Base-by-base conservation (phyloP, 208 protist species). In the Leishmania turanica region DNA sequence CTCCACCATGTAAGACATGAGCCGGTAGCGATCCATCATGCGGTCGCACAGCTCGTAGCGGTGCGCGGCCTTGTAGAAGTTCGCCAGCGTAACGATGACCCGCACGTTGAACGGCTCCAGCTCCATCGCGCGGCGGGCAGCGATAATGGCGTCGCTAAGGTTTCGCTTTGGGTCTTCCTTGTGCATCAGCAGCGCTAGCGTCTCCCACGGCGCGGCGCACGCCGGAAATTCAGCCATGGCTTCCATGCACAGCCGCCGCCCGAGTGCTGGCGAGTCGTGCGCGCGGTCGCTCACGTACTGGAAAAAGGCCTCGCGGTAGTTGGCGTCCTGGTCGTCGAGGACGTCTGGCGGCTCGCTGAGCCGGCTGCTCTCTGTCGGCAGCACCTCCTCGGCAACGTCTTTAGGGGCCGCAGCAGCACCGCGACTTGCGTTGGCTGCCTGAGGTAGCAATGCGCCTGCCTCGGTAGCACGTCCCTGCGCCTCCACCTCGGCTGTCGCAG, bases 1-100 rank as follows among this genome's bases (percentile, higher is more conserved):
- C 77, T 95, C 91, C 62, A 89, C 37, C 80, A 96, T 87, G 82
- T 85, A 90, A 11, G 78, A 82, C 65, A 96, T 82, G 79, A 94
- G 84, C 21, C 84, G 87, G 85, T 94, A 96, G 65, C 91, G 93
- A 80, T 96, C 93, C 85, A 95, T 84, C 91, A 96, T 94, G 71
- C 71, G 68, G 6, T 89, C 87, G 74, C 88, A 84, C 76, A 96
- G 87, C 62, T 85, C 85, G 62, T 86, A 82, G 17, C 87, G 87
- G 40, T 87, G 77, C 37, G 89, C 84, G 19, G 91, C 91, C 80
- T 93, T 91, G 84, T 94, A 95, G 78, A 96, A 87, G 75, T 92
- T 94, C 51, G 91, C 91, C 49, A 94, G 83, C n/a, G 83, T 89
- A 13, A 91, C 79, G 72, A 96, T 84, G 58, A 88, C 79, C 6